A percentile compares a stretch with the other conserved stretches of the same genome.
phyloP scores from a whole-genome alignment of 108 stramenopile species.

The Fragilaria crotonensis region DNA sequence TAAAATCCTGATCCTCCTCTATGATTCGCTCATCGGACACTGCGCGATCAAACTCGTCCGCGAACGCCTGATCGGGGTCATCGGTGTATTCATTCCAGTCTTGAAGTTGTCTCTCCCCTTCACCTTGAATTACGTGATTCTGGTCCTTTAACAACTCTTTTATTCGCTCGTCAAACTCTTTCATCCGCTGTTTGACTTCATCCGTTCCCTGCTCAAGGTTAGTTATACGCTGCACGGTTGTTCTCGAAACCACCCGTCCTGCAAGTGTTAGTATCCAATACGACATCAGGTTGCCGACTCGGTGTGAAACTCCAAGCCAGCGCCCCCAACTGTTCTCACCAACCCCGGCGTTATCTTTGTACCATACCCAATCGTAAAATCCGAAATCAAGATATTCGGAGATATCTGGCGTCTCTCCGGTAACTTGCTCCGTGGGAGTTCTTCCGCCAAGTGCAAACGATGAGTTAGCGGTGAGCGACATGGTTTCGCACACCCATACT shows the following conservation, averaged over 20 bases:
- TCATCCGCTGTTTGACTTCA: not conserved
- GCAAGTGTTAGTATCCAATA: conserved; percentile 15
- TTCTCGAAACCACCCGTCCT: conserved; percentile 13
- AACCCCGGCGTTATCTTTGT: no score
- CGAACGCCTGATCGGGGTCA: conserved; percentile 3
- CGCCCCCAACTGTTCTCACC: no score
- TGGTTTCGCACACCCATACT: conserved; percentile 5
- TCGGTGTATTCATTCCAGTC: no score
- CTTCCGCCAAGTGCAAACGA: not conserved
- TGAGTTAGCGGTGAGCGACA: conserved; percentile 4
- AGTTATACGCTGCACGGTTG: conserved; percentile 21
- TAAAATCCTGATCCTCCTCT: no score
- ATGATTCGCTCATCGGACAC: conserved; percentile 4
- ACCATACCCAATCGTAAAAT: no score
- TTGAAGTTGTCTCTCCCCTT: no score
- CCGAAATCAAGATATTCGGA: conserved; percentile 32
- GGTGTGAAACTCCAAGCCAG: no score
- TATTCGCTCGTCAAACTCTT: conserved; percentile 10
- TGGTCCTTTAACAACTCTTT: no score
- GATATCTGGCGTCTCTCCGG: conserved; percentile 38
- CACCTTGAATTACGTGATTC: no score
- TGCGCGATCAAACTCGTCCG: not conserved
- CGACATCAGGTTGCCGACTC: conserved; percentile 19
- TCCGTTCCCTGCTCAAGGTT: conserved; percentile 1
- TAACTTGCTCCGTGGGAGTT: conserved; percentile 13